These are phyloP conservation scores for Myriosclerotinia duriaeana DNA, from an alignment of 2,329 filamentous ascomycete genomes.

Conservation along the genomic window DNA sequence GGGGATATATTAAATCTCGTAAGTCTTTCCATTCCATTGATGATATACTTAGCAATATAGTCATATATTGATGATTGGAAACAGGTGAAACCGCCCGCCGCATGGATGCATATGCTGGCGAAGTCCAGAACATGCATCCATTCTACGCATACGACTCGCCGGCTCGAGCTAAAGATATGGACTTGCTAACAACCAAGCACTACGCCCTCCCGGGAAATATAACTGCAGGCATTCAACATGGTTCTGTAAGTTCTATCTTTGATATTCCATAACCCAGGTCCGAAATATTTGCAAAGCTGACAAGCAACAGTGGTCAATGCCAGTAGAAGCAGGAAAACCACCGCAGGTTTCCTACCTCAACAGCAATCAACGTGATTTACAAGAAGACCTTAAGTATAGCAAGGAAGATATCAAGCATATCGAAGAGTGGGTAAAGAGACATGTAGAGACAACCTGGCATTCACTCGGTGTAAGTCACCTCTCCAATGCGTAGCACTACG, in stretches of 20 bases:
- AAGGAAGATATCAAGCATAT: constrained; percentile 54
- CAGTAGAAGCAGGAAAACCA: constrained; percentile 54
- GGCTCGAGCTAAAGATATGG: constrained; percentile 69
- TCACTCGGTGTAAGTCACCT: constrained; percentile 43
- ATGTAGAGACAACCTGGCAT: constrained; percentile 46
- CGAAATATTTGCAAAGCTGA: background rate
- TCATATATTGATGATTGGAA: background rate
- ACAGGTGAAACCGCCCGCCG: constrained; percentile 62
- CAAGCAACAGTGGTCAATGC: constrained; percentile 57
- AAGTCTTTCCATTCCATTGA: constrained; percentile 51
- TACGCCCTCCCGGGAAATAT: constrained; percentile 61
- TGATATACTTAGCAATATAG: rapidly evolving
- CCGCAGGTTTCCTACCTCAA: constrained; percentile 53
- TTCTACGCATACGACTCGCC: constrained; percentile 70
- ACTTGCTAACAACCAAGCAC: constrained; percentile 70
- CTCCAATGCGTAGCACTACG: background rate
- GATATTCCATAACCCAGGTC: background rate
- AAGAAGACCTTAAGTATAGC: constrained; percentile 65
- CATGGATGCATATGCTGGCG: constrained; percentile 53
- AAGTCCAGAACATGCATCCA: constrained; percentile 59
- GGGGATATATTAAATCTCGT: constrained; percentile 59
- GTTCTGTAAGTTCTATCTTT: constrained; percentile 44
- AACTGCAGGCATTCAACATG: constrained; percentile 46
- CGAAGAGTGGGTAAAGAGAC: constrained; percentile 60
- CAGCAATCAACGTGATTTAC: constrained; percentile 60